Percentiles rank a stretch among this genome's conserved stretches.
Conservation (phyloP, 257 asterid species). For the Nyctanthes arbortristis region DNA sequence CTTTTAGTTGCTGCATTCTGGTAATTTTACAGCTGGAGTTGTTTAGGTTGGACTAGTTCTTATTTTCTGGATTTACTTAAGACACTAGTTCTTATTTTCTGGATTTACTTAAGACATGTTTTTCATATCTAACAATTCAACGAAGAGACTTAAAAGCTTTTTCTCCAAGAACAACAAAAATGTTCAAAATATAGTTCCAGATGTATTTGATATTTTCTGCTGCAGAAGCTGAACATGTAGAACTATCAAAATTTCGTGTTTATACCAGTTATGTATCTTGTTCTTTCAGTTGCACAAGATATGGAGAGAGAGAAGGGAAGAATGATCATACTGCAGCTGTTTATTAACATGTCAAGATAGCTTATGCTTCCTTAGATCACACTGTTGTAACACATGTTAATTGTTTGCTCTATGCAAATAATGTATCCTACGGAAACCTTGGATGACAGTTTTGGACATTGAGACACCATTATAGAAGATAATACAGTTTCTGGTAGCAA, state of each 20-base stretch:
- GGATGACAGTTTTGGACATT: conserved; percentile 8
- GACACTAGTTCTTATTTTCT: conserved; percentile 21
- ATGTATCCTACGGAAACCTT: not conserved
- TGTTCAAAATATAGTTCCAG: not conserved
- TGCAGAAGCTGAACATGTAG: conserved; percentile 8
- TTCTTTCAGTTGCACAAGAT: not conserved
- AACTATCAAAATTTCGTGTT: not conserved
- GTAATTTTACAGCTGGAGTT: conserved; percentile 48
- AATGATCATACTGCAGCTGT: conserved; percentile 10
- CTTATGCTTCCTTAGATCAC: conserved; percentile 9
- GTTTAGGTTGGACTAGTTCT: conserved; percentile 19
- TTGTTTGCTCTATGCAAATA: not conserved
- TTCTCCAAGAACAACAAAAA: not conserved
- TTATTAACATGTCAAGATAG: conserved; percentile 10
- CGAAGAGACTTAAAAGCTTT: not conserved
- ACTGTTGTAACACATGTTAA: not conserved
- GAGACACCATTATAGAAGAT: conserved; percentile 7
- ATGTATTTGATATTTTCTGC: conserved; percentile 3
- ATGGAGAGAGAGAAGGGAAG: conserved; percentile 9
- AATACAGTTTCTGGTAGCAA: conserved; percentile 18
- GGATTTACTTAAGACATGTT: conserved; percentile 6
- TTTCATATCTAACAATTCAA: too few relatives aligned
- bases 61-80: conserved; percentile 17
- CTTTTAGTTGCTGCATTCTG: conserved; percentile 95
- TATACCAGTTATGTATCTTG: conserved; percentile 2